Conservation (phyloP, 345 rosid genomes). For the Euphorbia peplus region DNA sequence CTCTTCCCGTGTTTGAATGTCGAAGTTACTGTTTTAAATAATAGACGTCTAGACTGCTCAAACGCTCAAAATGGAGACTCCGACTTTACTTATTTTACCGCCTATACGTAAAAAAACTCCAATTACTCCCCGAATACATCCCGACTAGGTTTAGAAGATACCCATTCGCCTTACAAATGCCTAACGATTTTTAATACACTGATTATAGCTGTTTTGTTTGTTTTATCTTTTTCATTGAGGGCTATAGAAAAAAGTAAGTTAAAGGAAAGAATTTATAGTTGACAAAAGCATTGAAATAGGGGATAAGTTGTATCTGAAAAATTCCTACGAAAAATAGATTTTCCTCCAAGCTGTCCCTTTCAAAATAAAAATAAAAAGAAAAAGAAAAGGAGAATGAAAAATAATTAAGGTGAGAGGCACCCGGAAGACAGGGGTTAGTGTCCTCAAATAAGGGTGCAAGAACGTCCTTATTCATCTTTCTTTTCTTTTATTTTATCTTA, state of each 20-base stretch:
- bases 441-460: constrained; percentile 39
- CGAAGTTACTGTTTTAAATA: too few species aligned
- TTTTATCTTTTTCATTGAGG: too few species aligned
- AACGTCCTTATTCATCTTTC: constrained; percentile 18
- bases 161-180: too few species aligned
- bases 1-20: too few species aligned
- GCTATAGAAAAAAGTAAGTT: background rate
- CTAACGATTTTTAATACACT: too few species aligned
- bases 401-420: constrained; percentile 17
- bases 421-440: constrained; percentile 50
- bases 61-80: too few species aligned
- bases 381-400: background rate
- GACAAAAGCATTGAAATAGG: constrained; percentile 20
- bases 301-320: background rate
- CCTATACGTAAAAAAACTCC: too few species aligned
- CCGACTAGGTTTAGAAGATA: too few species aligned
- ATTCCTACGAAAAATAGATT: constrained; percentile 25
- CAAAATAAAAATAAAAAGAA: background rate
- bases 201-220: too few species aligned
- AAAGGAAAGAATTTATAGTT: background rate
- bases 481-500: background rate
- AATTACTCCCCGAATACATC: too few species aligned
- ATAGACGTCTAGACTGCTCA: too few species aligned
- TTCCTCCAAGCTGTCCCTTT: constrained; percentile 28
- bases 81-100: too few species aligned